Conservation (phyloP, 169 alveolate species). For the Cryptosporidium meleagridis region DNA sequence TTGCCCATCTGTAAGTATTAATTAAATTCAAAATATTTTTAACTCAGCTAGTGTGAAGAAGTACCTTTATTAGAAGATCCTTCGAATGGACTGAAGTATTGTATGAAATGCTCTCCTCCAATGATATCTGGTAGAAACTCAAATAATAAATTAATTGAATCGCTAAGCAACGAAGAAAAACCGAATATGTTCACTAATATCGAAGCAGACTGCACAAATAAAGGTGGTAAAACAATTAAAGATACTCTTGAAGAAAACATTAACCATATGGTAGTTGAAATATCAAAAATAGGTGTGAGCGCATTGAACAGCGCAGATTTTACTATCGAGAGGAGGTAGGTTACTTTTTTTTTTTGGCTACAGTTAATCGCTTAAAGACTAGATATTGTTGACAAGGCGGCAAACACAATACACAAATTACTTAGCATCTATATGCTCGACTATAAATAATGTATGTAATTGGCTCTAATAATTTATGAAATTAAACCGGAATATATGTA, state of each 20-base stretch:
- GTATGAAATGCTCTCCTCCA: conserved; percentile 74
- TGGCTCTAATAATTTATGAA: background rate
- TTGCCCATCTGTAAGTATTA: conserved; percentile 71
- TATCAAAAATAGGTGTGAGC: conserved; percentile 12
- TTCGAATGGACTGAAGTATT: conserved; percentile 47
- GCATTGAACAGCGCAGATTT: background rate
- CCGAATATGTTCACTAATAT: background rate
- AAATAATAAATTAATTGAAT: background rate
- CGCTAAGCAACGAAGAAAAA: background rate
- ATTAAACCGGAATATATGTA: background rate
- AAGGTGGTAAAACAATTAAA: background rate
- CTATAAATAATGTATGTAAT: background rate
- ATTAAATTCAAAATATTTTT: background rate
- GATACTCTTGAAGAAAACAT: background rate
- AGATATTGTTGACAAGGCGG: conserved; percentile 40
- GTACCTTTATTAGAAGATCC: conserved; percentile 72
- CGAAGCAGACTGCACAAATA: background rate
- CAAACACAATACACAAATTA: conserved; percentile 39
- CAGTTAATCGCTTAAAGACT: conserved; percentile 10
- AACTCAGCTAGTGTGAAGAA: conserved; percentile 45
- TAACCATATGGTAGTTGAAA: conserved; percentile 15
- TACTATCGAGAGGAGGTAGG: conserved; percentile 26
- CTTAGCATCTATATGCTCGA: background rate
- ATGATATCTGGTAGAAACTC: background rate
- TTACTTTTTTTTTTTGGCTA: background rate